Conservation (phyloP, 768 basidiomycete genomes). For the Psilocybe tampanensis region DNA sequence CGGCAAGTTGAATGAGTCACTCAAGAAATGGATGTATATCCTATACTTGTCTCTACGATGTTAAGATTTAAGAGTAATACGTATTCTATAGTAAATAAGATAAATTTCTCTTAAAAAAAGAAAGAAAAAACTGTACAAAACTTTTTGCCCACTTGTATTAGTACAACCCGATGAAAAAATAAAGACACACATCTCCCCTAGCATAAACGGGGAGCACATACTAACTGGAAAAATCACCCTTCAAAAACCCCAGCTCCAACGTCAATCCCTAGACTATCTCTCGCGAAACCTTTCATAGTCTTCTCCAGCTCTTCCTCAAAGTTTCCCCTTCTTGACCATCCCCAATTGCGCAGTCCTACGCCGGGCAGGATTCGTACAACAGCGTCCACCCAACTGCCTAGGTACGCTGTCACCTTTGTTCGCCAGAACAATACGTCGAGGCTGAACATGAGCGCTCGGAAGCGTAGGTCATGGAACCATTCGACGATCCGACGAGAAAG, state of each 20-base stretch:
- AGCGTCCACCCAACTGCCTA: slow-evolving; percentile 38
- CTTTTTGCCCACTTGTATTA: too few species aligned
- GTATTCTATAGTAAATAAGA: too few species aligned
- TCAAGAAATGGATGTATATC: too few species aligned
- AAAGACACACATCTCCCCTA: too few species aligned
- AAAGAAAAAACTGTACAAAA: too few species aligned
- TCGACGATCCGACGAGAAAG: slow-evolving; percentile 47
- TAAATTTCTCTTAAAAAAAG: too few species aligned
- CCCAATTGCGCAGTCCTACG: slow-evolving; percentile 46
- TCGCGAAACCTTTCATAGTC: slow-evolving; percentile 75
- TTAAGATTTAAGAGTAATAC: too few species aligned
- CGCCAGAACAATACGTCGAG: slow-evolving; percentile 77
- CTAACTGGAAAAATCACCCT: slow-evolving; percentile 5
- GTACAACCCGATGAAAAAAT: too few species aligned
- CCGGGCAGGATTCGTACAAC: slow-evolving; percentile 18
- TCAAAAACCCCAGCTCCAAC: slow-evolving; percentile 42
- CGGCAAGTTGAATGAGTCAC: too few species aligned
- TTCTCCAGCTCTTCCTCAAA: slow-evolving; percentile 83
- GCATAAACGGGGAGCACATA: too few species aligned
- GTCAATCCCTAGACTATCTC: slow-evolving; percentile 78
- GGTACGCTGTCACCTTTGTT: slow-evolving; percentile 54
- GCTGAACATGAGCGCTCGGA: slow-evolving; percentile 62
- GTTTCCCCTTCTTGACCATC: slow-evolving; percentile 36
- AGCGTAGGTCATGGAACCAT: slow-evolving; percentile 62
- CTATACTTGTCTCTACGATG: too few species aligned